Evolutionary conservation across 106 monocot genomes (phyloP), one percentile per base, ranked within the genome.

Genomic region (Chionographis japonica): DNA sequence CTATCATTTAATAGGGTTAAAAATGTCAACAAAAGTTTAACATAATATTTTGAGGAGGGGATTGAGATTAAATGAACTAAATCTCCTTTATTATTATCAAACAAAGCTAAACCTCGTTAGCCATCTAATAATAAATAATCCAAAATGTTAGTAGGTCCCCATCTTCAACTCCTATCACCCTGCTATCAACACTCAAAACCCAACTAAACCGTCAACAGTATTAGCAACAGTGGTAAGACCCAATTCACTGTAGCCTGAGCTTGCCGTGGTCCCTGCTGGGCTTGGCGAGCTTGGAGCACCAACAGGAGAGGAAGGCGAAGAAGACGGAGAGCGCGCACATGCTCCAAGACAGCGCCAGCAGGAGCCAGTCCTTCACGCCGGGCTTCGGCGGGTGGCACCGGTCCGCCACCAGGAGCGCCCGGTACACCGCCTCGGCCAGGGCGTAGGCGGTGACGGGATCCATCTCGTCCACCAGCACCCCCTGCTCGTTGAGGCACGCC

Each of bases 371-470:
- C 50, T 53, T 71, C 27, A 68, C 3, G 17, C 63, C 58, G 13
- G 60, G 43, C 74, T 79, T 83, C 12, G 78, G 83, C 15, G 67
- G 78, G 37, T 79, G 78, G 63, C 75, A n/a, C 27, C 83, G 66
- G 75, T 83, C 83, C 49, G 78, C 79, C 27, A 83, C 52, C 14
- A 79, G 66, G 8, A 83, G 60, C 12, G 78, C 83, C 0, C 78
- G 69, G 71, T 75, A 72, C 1, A 75, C 37, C 13, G 75, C 71
- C 71, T 83, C 83, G 8, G 70, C 50, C 2, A 75, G 19, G 14
- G 83, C 69, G 53, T 79, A 83, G 13, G 78, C 61, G n/a, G 78
- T 75, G 41, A 78, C 74, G 8, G 75, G 78, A 19, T 83, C 83
- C 71, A 72, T 63, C 55, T 83, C 83, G 37, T 79, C 79, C 10